Conservation (phyloP, 2,329 filamentous ascomycete genomes). For the Sodiomyces alkalinus region DNA sequence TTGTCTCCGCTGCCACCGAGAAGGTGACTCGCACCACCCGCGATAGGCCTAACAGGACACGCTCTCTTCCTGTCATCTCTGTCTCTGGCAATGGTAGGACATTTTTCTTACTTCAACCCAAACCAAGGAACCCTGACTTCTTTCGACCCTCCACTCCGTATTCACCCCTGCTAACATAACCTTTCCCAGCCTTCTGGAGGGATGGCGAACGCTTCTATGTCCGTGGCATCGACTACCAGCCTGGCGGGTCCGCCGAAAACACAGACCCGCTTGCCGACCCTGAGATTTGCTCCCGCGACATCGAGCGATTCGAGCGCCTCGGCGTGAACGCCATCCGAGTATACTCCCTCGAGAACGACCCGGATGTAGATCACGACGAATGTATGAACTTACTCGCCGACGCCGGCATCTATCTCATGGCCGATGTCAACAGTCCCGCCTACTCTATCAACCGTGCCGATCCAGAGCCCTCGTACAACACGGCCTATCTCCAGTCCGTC, state of each 20-base stretch:
- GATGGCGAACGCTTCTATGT: slow-evolving; percentile 40
- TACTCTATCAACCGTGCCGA: slow-evolving; percentile 74
- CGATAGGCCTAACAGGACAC: slow-evolving; percentile 33
- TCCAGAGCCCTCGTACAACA: slow-evolving; percentile 71
- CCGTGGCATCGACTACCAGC: slow-evolving; percentile 47
- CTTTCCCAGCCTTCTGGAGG: slow-evolving; percentile 40
- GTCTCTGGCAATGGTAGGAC: slow-evolving; percentile 39
- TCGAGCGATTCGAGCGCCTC: slow-evolving; percentile 67
- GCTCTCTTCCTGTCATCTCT: slow-evolving; percentile 31
- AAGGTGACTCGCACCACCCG: slow-evolving; percentile 11
- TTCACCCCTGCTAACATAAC: not conserved
- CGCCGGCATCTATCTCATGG: slow-evolving; percentile 81
- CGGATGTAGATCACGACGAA: slow-evolving; percentile 48
- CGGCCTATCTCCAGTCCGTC: slow-evolving; percentile 66
- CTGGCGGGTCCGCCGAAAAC: slow-evolving; percentile 39
- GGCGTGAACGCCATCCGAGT: slow-evolving; percentile 86
- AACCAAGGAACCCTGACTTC: too few relatives aligned
- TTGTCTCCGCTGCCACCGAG: slow-evolving; percentile 29
- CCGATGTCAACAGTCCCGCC: slow-evolving; percentile 79
- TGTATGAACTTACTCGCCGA: slow-evolving; percentile 73
- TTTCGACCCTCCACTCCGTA: too few relatives aligned
- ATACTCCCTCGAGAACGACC: slow-evolving; percentile 81
- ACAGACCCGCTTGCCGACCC: slow-evolving; percentile 64
- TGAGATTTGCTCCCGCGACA: slow-evolving; percentile 60
- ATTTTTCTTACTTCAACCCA: not conserved